Evolutionary conservation across 2,329 filamentous ascomycete genomes (phyloP).

Genomic region (Aspergillus ruber): DNA sequence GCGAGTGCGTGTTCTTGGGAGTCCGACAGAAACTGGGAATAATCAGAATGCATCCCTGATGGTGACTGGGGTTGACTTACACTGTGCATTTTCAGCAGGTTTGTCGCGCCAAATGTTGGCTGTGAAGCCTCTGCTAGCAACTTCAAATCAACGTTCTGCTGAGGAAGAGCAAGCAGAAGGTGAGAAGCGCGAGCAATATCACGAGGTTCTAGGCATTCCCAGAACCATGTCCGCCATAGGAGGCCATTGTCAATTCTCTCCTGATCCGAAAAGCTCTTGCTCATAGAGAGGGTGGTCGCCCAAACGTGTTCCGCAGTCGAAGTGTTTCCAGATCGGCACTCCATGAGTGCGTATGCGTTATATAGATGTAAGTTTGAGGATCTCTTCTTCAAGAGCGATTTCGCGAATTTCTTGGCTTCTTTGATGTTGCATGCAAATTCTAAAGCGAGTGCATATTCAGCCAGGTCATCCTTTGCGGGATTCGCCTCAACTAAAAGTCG

Average conservation of each 20-base stretch:
- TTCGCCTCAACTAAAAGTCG: slow-evolving; percentile 48
- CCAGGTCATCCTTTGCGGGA: slow-evolving; percentile 48
- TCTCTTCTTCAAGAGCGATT: slow-evolving; percentile 62
- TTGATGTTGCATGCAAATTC: slow-evolving; percentile 51
- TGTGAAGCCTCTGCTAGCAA: slow-evolving; percentile 13
- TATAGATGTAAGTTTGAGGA: slow-evolving; percentile 63
- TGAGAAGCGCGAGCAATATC: slow-evolving; percentile 31
- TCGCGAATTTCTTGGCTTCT: slow-evolving; percentile 63
- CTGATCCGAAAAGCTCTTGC: slow-evolving; percentile 30
- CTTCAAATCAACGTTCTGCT: slow-evolving; percentile 28
- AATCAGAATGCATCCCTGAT: slow-evolving; percentile 39
- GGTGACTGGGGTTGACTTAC: slow-evolving; percentile 23
- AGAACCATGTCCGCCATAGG: slow-evolving; percentile 60
- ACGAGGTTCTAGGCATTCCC: slow-evolving; percentile 54
- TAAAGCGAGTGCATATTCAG: slow-evolving; percentile 65
- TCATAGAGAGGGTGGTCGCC: slow-evolving; percentile 58
- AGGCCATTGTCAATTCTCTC: slow-evolving; percentile 35
- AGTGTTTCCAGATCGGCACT: slow-evolving; percentile 53
- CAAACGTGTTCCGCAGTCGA: slow-evolving; percentile 60
- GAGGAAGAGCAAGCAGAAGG: slow-evolving; percentile 35
- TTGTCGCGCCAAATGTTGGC: slow-evolving; percentile 22
- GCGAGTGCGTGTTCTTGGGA: slow-evolving; percentile 53
- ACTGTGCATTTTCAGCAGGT: slow-evolving; percentile 32
- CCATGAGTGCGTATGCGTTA: slow-evolving; percentile 70
- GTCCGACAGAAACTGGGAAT: slow-evolving; percentile 48